Base-by-base conservation (phyloP, 2,329 filamentous ascomycete species). In the Sclerotinia subarctica region DNA sequence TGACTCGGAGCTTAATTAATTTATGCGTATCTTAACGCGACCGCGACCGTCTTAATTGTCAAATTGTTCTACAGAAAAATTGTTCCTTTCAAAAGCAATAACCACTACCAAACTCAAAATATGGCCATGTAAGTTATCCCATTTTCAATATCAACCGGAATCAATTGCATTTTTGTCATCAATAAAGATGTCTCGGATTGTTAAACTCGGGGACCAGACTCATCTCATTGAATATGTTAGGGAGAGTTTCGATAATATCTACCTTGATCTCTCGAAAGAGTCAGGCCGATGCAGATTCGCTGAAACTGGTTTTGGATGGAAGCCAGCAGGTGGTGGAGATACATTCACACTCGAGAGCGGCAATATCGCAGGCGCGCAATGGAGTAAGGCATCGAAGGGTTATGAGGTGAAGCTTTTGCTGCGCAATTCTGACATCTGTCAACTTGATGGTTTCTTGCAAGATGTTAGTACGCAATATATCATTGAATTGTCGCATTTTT, bases 161-260 rank as follows among this genome's bases (percentile, higher is more conserved):
- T 29, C 5, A 17, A 32, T 54, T 17, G 24, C n/a, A 5, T 21
- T 67, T 46, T 29, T 3, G 3, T 13, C 4, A 46, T 4, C 24
- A 42, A 19, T 15, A 38, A 35, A 67, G 19, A 53, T 42, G 35
- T 32, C 17, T 29, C 3, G 26, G 32, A 15, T 15, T 26, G 21
- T 68, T 51, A 57, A 68, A 68, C 46, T 44, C 26, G 19, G 3
- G 32, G 46, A 21, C 32, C 47, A 32, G 29, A 19, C 17, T 1
- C n/a, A 10, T 56, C 49, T 46, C 8, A 15, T 26, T 66, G 17
- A 32, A 63, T 21, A 15, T 13, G 29, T 38, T 49, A 90, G 87
- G 74, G 95, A 99, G 87, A 95, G 90, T 78, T 99, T 99, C 81
- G 94, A 98, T 78, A 93, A 93, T 81, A 97, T 98, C 82, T 94